Conservation (phyloP, 225 moss, liverwort and hornwort genomes). For the Pseudoscleropodium purum region DNA sequence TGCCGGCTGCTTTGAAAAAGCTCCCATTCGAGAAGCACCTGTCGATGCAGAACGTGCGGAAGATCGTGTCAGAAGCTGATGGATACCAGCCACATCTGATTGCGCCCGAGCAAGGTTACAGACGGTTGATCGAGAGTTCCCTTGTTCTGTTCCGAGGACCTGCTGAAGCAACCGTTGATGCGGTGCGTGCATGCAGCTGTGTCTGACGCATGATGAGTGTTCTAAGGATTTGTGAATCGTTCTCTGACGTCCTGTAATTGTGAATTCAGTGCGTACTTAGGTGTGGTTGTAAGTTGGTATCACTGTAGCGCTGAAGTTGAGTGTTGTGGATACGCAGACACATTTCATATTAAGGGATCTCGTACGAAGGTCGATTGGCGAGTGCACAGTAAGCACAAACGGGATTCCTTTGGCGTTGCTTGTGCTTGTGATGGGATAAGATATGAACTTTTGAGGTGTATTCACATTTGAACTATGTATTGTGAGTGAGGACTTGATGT, state of each 20-base stretch:
- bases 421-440: not conserved
- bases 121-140: slow-evolving; percentile 54
- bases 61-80: slow-evolving; percentile 63
- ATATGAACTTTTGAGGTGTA: not conserved
- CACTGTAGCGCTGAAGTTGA: not conserved
- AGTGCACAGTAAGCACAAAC: slow-evolving; percentile 59
- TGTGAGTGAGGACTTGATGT: not conserved
- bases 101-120: slow-evolving; percentile 63
- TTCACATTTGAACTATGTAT: not conserved
- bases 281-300: not conserved
- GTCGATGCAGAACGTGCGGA: slow-evolving; percentile 55
- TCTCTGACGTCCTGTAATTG: not conserved
- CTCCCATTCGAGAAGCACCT: slow-evolving; percentile 57
- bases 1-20: slow-evolving; percentile 57
- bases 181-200: slow-evolving; percentile 18
- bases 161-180: slow-evolving; percentile 60
- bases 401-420: not conserved
- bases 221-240: not conserved
- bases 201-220: not conserved
- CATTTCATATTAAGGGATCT: slow-evolving; percentile 87
- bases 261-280: not conserved
- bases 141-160: slow-evolving; percentile 50
- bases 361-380: slow-evolving; percentile 75
- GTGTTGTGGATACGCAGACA: slow-evolving; percentile 34
- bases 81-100: slow-evolving; percentile 70